Conservation (phyloP, 169 alveolate genomes). For the Pseudocohnilembus persalinus region DNA sequence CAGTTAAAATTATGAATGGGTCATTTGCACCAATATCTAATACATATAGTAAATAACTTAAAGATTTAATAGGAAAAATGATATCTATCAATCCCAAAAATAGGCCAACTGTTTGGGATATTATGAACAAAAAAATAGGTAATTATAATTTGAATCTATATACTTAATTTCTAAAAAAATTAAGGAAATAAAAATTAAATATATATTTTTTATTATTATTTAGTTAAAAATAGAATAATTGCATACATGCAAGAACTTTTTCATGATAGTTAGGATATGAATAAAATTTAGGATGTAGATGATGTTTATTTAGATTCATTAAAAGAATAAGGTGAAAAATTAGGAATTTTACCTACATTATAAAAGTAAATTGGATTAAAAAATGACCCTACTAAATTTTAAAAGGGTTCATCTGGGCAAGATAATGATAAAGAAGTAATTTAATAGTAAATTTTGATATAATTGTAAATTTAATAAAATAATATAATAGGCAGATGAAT, state of each 20-base stretch:
- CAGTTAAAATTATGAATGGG: slow-evolving; percentile 84
- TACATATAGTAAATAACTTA: slow-evolving; percentile 72
- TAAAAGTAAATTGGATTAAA: too few relatives aligned
- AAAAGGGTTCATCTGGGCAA: slow-evolving; percentile 31
- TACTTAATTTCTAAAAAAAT: not conserved
- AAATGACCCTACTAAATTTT: too few relatives aligned
- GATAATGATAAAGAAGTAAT: slow-evolving; percentile 27
- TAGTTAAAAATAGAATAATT: slow-evolving; percentile 71
- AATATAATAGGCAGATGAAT: not conserved
- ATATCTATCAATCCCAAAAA: slow-evolving; percentile 73
- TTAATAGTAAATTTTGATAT: slow-evolving; percentile 32
- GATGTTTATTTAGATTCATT: slow-evolving; percentile 76
- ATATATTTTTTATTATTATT: not conserved
- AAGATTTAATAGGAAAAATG: slow-evolving; percentile 80
- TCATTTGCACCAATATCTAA: slow-evolving; percentile 78
- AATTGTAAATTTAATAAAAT: slow-evolving; percentile 4
- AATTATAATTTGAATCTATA: too few relatives aligned
- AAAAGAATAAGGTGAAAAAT: slow-evolving; percentile 81
- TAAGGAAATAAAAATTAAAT: not conserved
- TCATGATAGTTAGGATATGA: slow-evolving; percentile 58
- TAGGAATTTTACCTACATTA: slow-evolving; percentile 53
- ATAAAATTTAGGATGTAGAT: slow-evolving; percentile 74
- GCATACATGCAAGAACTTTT: slow-evolving; percentile 69
- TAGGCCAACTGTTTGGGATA: slow-evolving; percentile 83
- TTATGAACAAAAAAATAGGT: slow-evolving; percentile 65